These are phyloP conservation scores for Sporisorium sorghi DNA, from an alignment of 1,284 basidiomycete genomes.

Conservation along the genomic window DNA sequence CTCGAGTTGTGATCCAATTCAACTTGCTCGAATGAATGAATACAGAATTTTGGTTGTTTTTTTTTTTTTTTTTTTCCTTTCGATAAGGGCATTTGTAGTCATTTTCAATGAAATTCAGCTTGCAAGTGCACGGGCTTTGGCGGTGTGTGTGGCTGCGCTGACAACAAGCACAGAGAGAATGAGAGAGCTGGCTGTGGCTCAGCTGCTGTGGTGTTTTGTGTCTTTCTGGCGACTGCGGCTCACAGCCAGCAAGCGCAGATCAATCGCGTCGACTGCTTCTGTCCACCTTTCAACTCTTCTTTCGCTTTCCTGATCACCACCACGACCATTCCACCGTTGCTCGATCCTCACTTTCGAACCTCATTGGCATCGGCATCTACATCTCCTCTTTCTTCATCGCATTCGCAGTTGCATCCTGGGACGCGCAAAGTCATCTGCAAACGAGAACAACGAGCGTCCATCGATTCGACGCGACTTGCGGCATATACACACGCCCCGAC, in stretches of 20 bases:
- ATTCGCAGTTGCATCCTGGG: background rate
- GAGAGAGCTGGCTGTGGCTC: background rate
- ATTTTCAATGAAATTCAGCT: background rate
- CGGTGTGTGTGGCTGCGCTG: conserved; percentile 8
- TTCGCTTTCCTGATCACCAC: conserved; percentile 11
- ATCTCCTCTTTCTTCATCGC: background rate
- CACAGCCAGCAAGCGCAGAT: conserved; percentile 17
- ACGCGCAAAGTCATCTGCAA: background rate
- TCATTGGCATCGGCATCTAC: conserved; percentile 5
- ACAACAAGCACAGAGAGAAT: background rate
- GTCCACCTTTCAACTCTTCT: conserved; percentile 1
- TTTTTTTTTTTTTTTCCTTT: background rate
- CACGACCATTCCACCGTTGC: background rate
- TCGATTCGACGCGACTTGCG: background rate
- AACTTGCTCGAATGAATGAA: conserved; percentile 14
- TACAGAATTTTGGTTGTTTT: conserved; percentile 1
- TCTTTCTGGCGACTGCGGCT: background rate
- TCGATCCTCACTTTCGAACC: background rate
- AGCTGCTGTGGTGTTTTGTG: conserved; percentile 1
- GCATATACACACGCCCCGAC: background rate
- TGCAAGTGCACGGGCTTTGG: conserved; percentile 17
- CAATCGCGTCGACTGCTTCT: conserved; percentile 15
- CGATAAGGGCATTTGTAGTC: conserved; percentile 8
- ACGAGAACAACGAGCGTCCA: background rate
- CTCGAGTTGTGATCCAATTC: conserved; percentile 19